Percentiles rank a stretch among this genome's conserved stretches.
These are phyloP conservation scores for Eucalyptus urophylla DNA, from an alignment of 345 rosid genomes.

Conservation along the genomic window DNA sequence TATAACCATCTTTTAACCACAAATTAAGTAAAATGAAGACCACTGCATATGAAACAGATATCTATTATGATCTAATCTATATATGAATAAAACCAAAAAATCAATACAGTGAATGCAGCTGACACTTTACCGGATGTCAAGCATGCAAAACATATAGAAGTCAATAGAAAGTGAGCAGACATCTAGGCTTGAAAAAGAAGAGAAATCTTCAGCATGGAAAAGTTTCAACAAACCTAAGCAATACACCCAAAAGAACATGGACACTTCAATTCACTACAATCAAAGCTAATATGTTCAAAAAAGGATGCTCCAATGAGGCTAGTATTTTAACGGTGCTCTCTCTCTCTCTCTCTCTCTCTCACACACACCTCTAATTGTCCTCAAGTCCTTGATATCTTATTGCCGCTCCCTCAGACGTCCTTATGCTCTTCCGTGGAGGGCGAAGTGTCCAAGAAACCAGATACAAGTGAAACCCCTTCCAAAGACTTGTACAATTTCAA, in stretches of 20 bases:
- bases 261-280: neutral
- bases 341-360: neutral
- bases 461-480: neutral
- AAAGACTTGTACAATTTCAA: neutral
- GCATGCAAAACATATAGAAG: neutral
- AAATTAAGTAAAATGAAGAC: conserved; percentile 50
- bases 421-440: neutral
- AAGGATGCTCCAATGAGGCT: neutral
- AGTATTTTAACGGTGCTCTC: neutral
- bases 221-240: neutral
- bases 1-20: conserved; percentile 24
- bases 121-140: neutral
- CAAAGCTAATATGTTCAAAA: neutral
- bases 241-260: neutral
- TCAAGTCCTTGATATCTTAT: neutral
- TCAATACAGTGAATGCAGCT: neutral
- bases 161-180: neutral
- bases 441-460: neutral
- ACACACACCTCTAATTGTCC: neutral
- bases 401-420: neutral
- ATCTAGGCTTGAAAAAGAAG: neutral
- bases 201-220: neutral
- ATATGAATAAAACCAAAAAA: neutral
- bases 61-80: neutral
- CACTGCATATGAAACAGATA: conserved; percentile 30